Conservation (phyloP, 768 basidiomycete species). For the Guyanaporus albipodus region DNA sequence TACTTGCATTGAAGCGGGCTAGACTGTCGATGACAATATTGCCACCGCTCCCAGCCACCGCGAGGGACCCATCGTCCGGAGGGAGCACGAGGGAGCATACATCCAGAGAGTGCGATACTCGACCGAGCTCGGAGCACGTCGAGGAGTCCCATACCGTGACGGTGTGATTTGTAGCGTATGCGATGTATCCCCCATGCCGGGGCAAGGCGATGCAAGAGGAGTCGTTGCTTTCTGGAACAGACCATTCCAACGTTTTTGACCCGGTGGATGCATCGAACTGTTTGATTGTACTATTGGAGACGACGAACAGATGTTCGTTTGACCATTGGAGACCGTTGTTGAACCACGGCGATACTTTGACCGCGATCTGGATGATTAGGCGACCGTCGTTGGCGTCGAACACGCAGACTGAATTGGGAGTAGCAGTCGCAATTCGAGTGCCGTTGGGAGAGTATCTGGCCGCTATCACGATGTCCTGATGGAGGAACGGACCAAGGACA, state of each 20-base stretch:
- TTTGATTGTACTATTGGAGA: background rate
- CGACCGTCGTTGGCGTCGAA: background rate
- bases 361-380: background rate
- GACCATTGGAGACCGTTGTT: conserved; percentile 8
- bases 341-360: background rate
- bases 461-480: background rate
- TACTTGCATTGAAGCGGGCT: background rate
- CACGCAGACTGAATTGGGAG: background rate
- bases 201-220: conserved; percentile 2
- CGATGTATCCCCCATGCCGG: background rate
- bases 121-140: background rate
- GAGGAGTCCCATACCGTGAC: conserved; percentile 2
- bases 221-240: background rate
- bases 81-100: background rate
- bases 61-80: background rate
- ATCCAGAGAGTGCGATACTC: background rate
- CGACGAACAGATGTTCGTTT: background rate
- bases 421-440: conserved; percentile 5
- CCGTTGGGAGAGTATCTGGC: conserved; percentile 1
- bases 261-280: conserved; percentile 8
- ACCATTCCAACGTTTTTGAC: background rate
- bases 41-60: background rate
- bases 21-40: background rate
- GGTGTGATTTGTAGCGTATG: background rate
- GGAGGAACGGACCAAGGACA: background rate